Evolutionary conservation across 371 early-diverging fungal species (phyloP).

Genomic region (Caulochytrium protostelioides): DNA sequence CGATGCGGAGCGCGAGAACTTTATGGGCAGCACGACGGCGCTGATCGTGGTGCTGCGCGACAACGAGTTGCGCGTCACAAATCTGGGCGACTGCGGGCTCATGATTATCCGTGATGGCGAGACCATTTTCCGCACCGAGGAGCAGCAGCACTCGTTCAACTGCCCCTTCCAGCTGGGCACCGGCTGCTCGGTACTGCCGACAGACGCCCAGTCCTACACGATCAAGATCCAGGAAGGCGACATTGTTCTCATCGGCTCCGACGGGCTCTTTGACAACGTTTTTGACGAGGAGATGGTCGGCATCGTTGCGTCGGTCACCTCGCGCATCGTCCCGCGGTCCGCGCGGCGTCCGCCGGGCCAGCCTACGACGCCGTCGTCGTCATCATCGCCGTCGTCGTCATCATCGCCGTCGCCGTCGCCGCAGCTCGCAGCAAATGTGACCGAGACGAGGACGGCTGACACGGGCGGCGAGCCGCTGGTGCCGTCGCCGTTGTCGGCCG

Average conservation of each 20-base stretch:
- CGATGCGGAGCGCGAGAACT: conserved; percentile 39
- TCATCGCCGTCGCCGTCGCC: not conserved
- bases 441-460: too few relatives aligned
- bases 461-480: conserved; percentile 6
- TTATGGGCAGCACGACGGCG: conserved; percentile 76
- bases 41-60: conserved; percentile 61
- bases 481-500: conserved; percentile 6
- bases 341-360: conserved; percentile 5
- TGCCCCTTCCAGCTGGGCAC: conserved; percentile 33
- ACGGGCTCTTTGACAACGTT: conserved; percentile 31
- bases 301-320: too few relatives aligned
- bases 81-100: conserved; percentile 83
- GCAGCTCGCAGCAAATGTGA: conserved; percentile 7
- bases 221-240: conserved; percentile 47
- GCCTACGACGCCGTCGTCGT: conserved; percentile 1
- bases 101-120: conserved; percentile 63
- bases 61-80: conserved; percentile 76
- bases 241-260: conserved; percentile 27
- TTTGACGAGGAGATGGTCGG: conserved; percentile 26
- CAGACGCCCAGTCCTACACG: conserved; percentile 25
- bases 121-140: conserved; percentile 73
- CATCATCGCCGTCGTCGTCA: conserved; percentile 10
- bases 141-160: conserved; percentile 37
- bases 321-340: too few relatives aligned
- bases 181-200: conserved; percentile 16